Conservation (phyloP, 345 rosid genomes). For the Tarenaya hassleriana region DNA sequence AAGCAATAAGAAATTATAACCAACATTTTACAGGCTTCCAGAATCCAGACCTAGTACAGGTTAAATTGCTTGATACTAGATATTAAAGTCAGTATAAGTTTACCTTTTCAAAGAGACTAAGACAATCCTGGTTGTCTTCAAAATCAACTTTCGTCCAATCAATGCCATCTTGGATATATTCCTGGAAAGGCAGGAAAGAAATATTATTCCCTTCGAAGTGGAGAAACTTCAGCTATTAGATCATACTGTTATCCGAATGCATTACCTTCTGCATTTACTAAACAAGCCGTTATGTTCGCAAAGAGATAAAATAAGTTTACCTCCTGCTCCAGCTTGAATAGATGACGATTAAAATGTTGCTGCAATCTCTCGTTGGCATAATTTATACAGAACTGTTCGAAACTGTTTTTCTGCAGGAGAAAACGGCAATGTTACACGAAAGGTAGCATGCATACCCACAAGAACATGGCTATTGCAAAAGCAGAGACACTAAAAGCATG, state of each 20-base stretch:
- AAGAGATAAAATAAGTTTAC: conserved; percentile 31
- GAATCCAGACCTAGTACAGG: background rate
- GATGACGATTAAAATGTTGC: conserved; percentile 96
- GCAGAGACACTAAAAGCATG: conserved; percentile 10
- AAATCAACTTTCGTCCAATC: conserved; percentile 98
- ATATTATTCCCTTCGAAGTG: conserved; percentile 5
- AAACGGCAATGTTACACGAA: conserved; percentile 13
- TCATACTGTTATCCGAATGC: background rate
- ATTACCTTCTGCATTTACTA: background rate
- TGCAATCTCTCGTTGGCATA: conserved; percentile 99
- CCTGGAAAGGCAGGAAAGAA: conserved; percentile 40
- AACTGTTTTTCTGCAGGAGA: conserved; percentile 82
- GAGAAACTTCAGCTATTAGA: conserved; percentile 8
- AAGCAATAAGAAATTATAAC: no score
- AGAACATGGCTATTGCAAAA: background rate
- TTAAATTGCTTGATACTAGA: conserved; percentile 6
- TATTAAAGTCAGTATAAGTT: background rate
- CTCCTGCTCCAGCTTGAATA: conserved; percentile 99
- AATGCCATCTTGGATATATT: conserved; percentile 96
- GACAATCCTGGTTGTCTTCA: conserved; percentile 98
- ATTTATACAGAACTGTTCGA: conserved; percentile 98
- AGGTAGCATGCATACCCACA: conserved; percentile 1
- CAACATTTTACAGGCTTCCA: background rate
- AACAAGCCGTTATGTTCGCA: conserved; percentile 1
- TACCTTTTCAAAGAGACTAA: conserved; percentile 98